These are phyloP conservation scores for Penicillium herquei DNA, from an alignment of 495 filamentous ascomycete species.

Conservation along the genomic window DNA sequence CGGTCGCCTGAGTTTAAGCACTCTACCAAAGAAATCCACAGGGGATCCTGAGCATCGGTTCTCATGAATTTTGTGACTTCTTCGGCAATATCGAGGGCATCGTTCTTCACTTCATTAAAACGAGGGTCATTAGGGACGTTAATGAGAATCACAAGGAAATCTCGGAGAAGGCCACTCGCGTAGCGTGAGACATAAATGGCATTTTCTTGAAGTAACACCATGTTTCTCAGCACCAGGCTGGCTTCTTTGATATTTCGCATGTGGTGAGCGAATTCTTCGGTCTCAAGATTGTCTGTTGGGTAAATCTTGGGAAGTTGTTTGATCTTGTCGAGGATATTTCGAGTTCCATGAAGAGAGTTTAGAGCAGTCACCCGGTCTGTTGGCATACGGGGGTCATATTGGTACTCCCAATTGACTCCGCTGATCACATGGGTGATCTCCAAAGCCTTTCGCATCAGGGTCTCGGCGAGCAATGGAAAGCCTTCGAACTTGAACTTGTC, in stretches of 20 bases:
- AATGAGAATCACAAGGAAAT: constrained; percentile 77
- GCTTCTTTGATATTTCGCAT: constrained; percentile 82
- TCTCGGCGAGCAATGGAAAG: constrained; percentile 86
- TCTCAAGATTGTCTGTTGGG: constrained; percentile 67
- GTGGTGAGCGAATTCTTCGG: constrained; percentile 66
- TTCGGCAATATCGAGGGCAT: constrained; percentile 89
- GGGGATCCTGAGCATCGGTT: constrained; percentile 66
- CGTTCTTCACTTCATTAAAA: constrained; percentile 84
- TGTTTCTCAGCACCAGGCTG: constrained; percentile 84
- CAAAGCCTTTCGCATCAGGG: constrained; percentile 78
- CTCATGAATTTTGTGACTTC: constrained; percentile 78
- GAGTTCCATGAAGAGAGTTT: constrained; percentile 62
- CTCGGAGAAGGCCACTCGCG: constrained; percentile 62
- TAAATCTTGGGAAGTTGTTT: constrained; percentile 54
- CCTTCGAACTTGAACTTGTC: constrained; percentile 94
- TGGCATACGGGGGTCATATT: constrained; percentile 58
- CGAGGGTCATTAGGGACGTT: constrained; percentile 72
- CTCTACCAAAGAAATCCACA: constrained; percentile 72
- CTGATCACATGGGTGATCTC: constrained; percentile 74
- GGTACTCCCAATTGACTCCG: constrained; percentile 75
- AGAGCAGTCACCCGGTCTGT: constrained; percentile 67
- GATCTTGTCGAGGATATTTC: constrained; percentile 70
- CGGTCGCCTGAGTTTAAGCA: constrained; percentile 75
- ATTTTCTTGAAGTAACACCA: constrained; percentile 88
- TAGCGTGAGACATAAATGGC: constrained; percentile 75